Evolutionary conservation across 2,329 filamentous ascomycete species (phyloP).

Genomic region (Diaporthe longicolla): DNA sequence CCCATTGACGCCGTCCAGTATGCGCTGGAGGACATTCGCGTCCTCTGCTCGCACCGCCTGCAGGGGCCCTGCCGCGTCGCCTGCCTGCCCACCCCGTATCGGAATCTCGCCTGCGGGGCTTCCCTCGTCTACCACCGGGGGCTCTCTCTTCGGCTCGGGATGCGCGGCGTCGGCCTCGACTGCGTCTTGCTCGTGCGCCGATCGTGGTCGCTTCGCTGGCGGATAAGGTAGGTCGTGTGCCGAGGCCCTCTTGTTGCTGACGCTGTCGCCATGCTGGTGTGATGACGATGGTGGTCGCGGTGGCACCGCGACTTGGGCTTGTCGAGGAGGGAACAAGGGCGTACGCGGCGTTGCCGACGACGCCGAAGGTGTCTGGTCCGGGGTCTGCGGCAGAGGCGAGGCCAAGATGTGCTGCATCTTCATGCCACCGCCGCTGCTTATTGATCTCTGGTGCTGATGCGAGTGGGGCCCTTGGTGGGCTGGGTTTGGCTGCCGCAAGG

Average conservation of each 20-base stretch:
- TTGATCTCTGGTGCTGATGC: conserved; percentile 32
- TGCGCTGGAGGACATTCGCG: conserved; percentile 34
- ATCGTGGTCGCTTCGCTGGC: conserved; percentile 34
- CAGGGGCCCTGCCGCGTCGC: conserved; percentile 8
- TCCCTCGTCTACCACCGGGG: conserved; percentile 2
- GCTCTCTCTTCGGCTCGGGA: conserved; percentile 29
- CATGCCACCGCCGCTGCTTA: conserved; percentile 33
- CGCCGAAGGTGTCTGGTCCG: conserved; percentile 34
- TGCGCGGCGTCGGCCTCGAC: neutral
- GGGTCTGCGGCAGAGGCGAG: conserved; percentile 39
- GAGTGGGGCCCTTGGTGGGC: neutral
- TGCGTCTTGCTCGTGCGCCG: conserved; percentile 17
- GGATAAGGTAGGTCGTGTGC: conserved; percentile 34
- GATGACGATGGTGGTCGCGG: conserved; percentile 14
- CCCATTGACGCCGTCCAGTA: conserved; percentile 35
- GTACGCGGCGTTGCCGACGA: conserved; percentile 39
- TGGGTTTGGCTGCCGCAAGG: neutral
- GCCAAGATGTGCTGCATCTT: conserved; percentile 36
- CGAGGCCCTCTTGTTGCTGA: conserved; percentile 32
- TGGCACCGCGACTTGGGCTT: neutral
- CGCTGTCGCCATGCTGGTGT: conserved; percentile 15
- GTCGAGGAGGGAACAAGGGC: conserved; percentile 29
- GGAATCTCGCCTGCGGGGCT: conserved; percentile 28
- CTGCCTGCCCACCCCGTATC: conserved; percentile 31
- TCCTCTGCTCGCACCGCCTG: conserved; percentile 10